Conservation (phyloP, 2,329 filamentous ascomycete species). For the Cercospora beticola region DNA sequence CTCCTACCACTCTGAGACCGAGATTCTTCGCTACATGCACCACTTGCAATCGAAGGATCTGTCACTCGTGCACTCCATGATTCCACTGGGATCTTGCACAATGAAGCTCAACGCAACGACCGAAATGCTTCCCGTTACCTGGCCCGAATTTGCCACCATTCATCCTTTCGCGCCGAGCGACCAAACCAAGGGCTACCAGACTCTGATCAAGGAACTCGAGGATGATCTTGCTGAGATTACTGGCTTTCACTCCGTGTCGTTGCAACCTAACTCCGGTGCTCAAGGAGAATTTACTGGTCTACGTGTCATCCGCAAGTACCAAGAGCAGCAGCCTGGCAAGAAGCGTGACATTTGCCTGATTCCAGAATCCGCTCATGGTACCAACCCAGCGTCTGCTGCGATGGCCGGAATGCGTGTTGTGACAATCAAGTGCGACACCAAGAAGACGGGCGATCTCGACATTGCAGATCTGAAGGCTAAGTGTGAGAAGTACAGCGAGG, state of each 20-base stretch:
- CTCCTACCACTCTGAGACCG: conserved; percentile 89
- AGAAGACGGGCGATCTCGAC: conserved; percentile 80
- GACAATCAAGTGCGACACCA: conserved; percentile 82
- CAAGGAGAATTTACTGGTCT: conserved; percentile 94
- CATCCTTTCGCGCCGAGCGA: conserved; percentile 74
- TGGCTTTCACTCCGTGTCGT: conserved; percentile 81
- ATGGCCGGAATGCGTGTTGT: conserved; percentile 97
- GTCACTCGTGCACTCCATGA: conserved; percentile 95
- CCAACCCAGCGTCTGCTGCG: conserved; percentile 89
- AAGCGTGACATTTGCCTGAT: conserved; percentile 91
- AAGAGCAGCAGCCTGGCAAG: conserved; percentile 64
- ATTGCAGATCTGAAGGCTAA: conserved; percentile 81
- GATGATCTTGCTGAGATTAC: conserved; percentile 78
- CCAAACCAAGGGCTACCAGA: conserved; percentile 66
- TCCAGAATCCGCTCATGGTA: conserved; percentile 91
- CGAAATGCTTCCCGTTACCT: conserved; percentile 85
- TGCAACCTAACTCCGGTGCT: conserved; percentile 94
- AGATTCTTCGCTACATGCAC: conserved; percentile 89
- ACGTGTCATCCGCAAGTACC: conserved; percentile 81
- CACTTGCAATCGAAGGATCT: conserved; percentile 93
- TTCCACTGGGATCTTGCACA: conserved; percentile 91
- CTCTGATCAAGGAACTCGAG: conserved; percentile 71
- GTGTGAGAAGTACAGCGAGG: conserved; percentile 80
- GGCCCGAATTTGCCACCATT: conserved; percentile 71
- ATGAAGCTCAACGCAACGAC: conserved; percentile 97